Percentiles rank a stretch among this genome's conserved stretches.
These are phyloP conservation scores for Pseudozyma sp. DNA, from an alignment of 1,284 basidiomycete species.

Conservation along the genomic window DNA sequence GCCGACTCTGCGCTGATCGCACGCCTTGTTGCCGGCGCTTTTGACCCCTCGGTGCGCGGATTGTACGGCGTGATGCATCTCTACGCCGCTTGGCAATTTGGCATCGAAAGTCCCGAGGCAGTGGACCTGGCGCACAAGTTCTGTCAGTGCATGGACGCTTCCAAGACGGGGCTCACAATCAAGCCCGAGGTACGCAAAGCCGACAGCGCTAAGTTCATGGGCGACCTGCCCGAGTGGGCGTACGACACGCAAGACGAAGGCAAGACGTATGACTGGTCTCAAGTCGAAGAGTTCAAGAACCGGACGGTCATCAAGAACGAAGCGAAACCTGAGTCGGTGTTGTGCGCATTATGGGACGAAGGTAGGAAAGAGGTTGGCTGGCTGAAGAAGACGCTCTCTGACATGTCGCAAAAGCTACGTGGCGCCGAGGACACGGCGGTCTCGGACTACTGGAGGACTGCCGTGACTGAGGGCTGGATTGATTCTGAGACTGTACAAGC, in stretches of 20 bases:
- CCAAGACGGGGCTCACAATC: constrained; percentile 40
- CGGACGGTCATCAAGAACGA: constrained; percentile 17
- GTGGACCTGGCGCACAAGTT: constrained; percentile 47
- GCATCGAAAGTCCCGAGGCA: constrained; percentile 21
- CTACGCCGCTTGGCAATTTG: constrained; percentile 39
- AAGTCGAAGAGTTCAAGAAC: constrained; percentile 1
- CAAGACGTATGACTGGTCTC: constrained; percentile 19
- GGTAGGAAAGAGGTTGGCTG: constrained; percentile 16
- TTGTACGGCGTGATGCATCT: constrained; percentile 44
- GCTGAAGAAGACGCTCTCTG: constrained; percentile 16
- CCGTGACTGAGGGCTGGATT: constrained; percentile 6
- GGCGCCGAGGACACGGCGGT: constrained; percentile 31
- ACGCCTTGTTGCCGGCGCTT: constrained; percentile 23
- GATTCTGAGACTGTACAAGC: constrained; percentile 7
- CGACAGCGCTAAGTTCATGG: constrained; percentile 31
- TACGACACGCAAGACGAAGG: constrained; percentile 13
- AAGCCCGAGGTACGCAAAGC: constrained; percentile 23
- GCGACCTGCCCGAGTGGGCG: constrained; percentile 36
- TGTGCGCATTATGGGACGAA: constrained; percentile 33
- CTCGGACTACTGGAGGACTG: constrained; percentile 27
- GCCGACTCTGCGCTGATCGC: constrained; percentile 28
- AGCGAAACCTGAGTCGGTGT: constrained; percentile 25
- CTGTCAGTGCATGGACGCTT: constrained; percentile 41
- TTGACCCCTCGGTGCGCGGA: constrained; percentile 21
- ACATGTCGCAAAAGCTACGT: constrained; percentile 17